Conservation (phyloP, 345 rosid genomes). For the Isatis tinctoria region DNA sequence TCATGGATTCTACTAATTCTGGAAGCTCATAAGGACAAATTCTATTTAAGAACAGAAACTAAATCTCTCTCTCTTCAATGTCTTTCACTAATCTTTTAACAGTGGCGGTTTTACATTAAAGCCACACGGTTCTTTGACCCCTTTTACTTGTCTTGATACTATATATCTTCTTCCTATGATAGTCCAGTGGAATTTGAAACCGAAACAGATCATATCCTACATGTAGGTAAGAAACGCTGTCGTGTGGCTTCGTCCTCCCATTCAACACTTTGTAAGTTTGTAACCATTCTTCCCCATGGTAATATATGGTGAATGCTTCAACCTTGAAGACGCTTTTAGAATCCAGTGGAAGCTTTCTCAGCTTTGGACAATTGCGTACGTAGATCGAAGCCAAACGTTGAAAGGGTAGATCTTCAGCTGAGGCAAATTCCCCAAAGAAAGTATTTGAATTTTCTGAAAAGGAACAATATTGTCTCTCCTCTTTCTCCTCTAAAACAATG, state of each 20-base stretch:
- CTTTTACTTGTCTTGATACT: background rate
- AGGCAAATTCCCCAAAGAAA: too few relatives aligned
- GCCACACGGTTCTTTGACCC: slow-evolving; percentile 22
- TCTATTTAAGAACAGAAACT: background rate
- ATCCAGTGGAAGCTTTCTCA: background rate
- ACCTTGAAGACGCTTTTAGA: background rate
- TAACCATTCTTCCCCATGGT: background rate
- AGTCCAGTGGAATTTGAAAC: background rate
- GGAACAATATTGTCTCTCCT: too few relatives aligned
- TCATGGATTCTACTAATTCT: slow-evolving; percentile 28
- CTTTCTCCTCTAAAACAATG: too few relatives aligned
- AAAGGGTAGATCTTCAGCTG: background rate
- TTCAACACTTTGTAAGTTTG: background rate
- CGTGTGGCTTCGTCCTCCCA: background rate
- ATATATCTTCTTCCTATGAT: background rate
- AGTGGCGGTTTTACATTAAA: slow-evolving; percentile 18
- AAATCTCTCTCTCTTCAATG: background rate
- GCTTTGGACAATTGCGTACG: background rate
- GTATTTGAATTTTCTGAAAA: too few relatives aligned
- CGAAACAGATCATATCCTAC: too few relatives aligned
- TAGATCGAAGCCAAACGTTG: too few relatives aligned
- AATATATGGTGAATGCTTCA: background rate
- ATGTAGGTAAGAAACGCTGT: background rate
- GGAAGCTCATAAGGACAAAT: slow-evolving; percentile 12
- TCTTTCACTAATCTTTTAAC: slow-evolving; percentile 23